Conservation (phyloP, 345 rosid genomes). For the Trapa bicornis region DNA sequence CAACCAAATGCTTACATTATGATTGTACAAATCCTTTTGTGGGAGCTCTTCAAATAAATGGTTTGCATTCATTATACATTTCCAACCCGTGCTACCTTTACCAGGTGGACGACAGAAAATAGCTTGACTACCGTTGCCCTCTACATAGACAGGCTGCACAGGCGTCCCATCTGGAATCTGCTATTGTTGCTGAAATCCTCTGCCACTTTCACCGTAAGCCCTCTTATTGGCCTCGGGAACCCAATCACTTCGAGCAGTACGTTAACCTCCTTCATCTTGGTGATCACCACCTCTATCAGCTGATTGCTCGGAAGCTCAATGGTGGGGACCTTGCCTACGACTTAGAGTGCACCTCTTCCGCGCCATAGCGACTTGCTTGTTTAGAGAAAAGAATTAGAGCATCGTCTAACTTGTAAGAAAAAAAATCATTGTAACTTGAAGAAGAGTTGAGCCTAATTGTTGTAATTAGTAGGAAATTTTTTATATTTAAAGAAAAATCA, state of each 20-base stretch:
- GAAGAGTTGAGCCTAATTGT: too few species aligned
- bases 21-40: constrained; percentile 34
- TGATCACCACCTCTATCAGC: constrained; percentile 2
- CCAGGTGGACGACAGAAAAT: constrained; percentile 40
- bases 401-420: too few species aligned
- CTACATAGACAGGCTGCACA: constrained; percentile 36
- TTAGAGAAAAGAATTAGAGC: too few species aligned
- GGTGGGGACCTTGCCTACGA: constrained; percentile 49
- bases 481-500: too few species aligned
- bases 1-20: constrained; percentile 34
- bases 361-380: too few species aligned
- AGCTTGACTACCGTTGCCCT: constrained; percentile 37
- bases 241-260: constrained; percentile 50
- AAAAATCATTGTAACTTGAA: too few species aligned
- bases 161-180: constrained; percentile 44
- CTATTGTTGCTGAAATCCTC: constrained; percentile 26
- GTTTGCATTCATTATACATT: constrained; percentile 37
- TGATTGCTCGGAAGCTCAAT: too few species aligned
- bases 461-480: too few species aligned
- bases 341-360: too few species aligned
- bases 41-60: constrained; percentile 43
- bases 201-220: constrained; percentile 51
- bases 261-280: constrained; percentile 12
- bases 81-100: constrained; percentile 28
- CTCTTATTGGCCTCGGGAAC: constrained; percentile 50